phyloP scores from a whole-genome alignment of 345 rosid species.

The Combretum micranthum region DNA sequence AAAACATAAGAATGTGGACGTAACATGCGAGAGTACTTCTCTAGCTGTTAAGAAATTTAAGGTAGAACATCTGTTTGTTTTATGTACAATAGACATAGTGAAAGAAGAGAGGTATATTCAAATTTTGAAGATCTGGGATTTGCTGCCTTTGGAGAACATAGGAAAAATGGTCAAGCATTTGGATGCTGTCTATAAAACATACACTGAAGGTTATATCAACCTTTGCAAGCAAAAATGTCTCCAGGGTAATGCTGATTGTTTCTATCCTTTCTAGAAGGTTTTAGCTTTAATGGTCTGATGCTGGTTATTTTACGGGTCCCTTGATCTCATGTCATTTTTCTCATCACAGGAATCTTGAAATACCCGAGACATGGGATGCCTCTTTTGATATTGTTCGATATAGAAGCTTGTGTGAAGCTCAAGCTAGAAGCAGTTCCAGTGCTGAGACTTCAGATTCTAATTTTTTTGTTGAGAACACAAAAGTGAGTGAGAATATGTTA shows the following conservation, averaged over 20 bases:
- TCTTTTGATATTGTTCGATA: not conserved
- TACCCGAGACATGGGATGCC: not conserved
- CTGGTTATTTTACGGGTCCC: too few species aligned
- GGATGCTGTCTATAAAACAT: conserved; percentile 26
- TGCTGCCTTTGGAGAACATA: conserved; percentile 33
- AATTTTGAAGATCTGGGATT: conserved; percentile 50
- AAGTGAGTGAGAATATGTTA: not conserved
- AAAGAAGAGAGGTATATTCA: conserved; percentile 30
- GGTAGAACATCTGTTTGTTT: conserved; percentile 23
- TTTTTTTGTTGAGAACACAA: not conserved
- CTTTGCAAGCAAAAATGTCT: conserved; percentile 33
- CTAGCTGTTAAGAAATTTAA: conserved; percentile 36
- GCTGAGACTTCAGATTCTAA: not conserved
- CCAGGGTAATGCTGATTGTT: conserved; percentile 32
- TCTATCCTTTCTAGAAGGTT: too few species aligned
- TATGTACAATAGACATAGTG: conserved; percentile 36
- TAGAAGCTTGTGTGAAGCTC: not conserved
- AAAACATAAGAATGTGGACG: conserved; percentile 23
- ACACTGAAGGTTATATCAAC: conserved; percentile 29
- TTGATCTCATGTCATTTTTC: not conserved
- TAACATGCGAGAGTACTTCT: conserved; percentile 20
- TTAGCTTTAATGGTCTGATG: too few species aligned
- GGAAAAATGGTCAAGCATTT: conserved; percentile 31
- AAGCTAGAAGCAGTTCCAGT: not conserved
- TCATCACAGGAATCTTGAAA: not conserved